These are phyloP conservation scores for Myxozyma lipomycoides DNA, from an alignment of 805 yeast genomes.

Conservation along the genomic window DNA sequence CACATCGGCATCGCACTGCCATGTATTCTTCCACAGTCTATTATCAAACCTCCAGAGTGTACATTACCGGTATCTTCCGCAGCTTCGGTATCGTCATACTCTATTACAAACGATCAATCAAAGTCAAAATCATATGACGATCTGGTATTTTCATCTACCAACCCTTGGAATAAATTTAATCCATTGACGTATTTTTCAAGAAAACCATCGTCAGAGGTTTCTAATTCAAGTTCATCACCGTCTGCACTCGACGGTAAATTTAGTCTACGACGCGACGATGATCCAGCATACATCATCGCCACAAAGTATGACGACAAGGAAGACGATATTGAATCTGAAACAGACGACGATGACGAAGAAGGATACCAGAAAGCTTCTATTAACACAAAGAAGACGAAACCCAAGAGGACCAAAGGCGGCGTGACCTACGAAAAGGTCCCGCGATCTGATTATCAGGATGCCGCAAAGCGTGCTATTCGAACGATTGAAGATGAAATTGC, in stretches of 20 bases:
- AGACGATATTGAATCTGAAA: neutral
- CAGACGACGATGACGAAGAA: neutral
- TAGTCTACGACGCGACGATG: neutral
- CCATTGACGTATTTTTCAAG: neutral
- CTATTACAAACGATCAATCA: neutral
- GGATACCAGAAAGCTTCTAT: neutral
- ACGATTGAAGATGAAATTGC: neutral
- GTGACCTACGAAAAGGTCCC: neutral
- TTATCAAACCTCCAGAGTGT: constrained; percentile 21
- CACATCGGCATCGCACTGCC: constrained; percentile 21
- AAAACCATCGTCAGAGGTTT: neutral
- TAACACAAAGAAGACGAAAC: neutral
- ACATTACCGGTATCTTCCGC: neutral
- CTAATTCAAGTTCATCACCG: neutral
- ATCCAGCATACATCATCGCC: neutral
- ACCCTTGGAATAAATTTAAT: neutral
- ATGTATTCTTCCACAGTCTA: constrained; percentile 20
- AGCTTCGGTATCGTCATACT: neutral
- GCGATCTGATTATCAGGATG: neutral
- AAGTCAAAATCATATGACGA: neutral
- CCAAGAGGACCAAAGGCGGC: neutral
- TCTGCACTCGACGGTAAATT: neutral
- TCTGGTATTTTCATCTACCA: neutral
- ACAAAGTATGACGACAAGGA: neutral
- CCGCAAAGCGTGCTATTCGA: neutral